Conservation (phyloP, 805 yeast genomes). For the Lipomyces anomalus region DNA sequence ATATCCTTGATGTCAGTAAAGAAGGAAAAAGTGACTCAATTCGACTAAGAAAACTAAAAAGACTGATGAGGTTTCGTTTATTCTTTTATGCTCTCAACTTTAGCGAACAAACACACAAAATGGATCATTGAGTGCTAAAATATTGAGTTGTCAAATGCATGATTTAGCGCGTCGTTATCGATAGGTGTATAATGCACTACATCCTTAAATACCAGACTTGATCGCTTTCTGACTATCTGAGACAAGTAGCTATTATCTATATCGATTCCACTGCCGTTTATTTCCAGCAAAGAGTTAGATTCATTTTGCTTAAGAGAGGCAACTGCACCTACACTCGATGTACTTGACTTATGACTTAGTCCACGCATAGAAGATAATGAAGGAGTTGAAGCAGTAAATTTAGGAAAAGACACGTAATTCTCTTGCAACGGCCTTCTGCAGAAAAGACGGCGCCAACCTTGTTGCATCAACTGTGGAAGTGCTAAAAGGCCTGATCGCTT, state of each 20-base stretch:
- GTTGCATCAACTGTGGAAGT: too few species aligned
- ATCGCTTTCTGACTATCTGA: too few species aligned
- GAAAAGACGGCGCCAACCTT: not conserved
- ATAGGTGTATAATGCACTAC: slow-evolving; percentile 2
- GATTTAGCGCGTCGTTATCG: slow-evolving; percentile 4
- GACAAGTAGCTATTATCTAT: not conserved
- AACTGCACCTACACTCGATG: not conserved
- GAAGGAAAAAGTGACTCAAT: too few species aligned
- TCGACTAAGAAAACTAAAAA: too few species aligned
- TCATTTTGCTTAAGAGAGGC: not conserved
- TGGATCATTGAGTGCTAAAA: too few species aligned
- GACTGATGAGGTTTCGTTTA: too few species aligned
- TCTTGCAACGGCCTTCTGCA: slow-evolving; percentile 2
- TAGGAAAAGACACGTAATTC: slow-evolving; percentile 19
- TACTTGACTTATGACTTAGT: not conserved
- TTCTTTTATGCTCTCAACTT: too few species aligned
- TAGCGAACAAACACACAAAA: too few species aligned
- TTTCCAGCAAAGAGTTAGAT: not conserved
- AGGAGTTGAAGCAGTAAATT: slow-evolving; percentile 1
- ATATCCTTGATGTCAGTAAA: too few species aligned
- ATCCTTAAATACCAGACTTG: not conserved
- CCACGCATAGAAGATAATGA: not conserved
- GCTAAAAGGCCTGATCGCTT: too few species aligned
- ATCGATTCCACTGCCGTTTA: not conserved
- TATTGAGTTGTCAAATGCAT: slow-evolving; percentile 7